Percentiles rank a stretch among this genome's conserved stretches.
These are phyloP conservation scores for Bryum argenteum DNA, from an alignment of 225 moss, liverwort and hornwort genomes.

Conservation along the genomic window DNA sequence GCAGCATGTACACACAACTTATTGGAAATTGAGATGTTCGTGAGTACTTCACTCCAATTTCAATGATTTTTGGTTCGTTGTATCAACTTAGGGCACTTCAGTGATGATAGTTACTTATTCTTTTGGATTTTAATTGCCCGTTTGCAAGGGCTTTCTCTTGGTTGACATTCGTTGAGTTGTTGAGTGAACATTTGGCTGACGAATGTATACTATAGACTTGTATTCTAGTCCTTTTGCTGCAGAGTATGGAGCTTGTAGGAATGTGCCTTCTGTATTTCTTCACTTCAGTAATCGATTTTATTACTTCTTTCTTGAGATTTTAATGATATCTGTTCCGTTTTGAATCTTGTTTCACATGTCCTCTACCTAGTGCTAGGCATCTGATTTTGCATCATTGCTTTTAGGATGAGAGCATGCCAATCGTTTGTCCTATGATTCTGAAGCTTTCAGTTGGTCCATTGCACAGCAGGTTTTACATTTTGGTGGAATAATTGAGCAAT, in stretches of 20 bases:
- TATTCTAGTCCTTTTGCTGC: neutral
- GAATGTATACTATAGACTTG: neutral
- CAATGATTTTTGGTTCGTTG: neutral
- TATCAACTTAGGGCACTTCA: too few species aligned
- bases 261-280: neutral
- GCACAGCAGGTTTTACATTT: too few species aligned
- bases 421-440: too few species aligned
- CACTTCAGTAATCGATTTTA: neutral
- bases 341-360: neutral
- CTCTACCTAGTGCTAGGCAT: neutral
- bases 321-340: neutral
- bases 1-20: constrained; percentile 39
- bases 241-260: constrained; percentile 5
- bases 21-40: constrained; percentile 33
- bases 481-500: too few species aligned
- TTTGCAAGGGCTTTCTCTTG: neutral
- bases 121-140: neutral
- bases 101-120: neutral
- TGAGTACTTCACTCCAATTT: constrained; percentile 30
- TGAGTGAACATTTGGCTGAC: neutral
- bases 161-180: neutral
- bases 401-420: too few species aligned
- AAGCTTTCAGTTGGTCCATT: too few species aligned
- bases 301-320: neutral
- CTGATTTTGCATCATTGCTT: constrained; percentile 1